phyloP scores from a whole-genome alignment of 108 stramenopile species.

The Skeletonema costatum region DNA sequence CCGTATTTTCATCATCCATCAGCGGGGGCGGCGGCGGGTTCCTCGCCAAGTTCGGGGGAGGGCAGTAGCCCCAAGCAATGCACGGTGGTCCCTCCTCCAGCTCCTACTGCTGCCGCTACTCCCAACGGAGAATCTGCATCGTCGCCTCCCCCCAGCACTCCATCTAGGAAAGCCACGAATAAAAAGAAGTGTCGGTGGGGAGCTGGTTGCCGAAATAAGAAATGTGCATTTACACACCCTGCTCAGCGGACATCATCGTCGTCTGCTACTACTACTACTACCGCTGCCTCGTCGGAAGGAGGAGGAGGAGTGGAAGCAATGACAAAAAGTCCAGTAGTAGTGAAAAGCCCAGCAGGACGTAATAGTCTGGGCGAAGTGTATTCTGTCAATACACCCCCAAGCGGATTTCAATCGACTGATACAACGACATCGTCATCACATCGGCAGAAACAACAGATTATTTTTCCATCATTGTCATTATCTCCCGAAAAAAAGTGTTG shows the following conservation, averaged over 20 bases:
- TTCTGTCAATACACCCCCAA: not conserved
- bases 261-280: not conserved
- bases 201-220: slow-evolving; percentile 17
- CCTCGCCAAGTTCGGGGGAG: not conserved
- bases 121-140: not conserved
- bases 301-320: not conserved
- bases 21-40: not conserved
- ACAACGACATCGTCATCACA: not conserved
- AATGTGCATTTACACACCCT: slow-evolving; percentile 11
- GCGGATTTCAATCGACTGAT: not conserved
- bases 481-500: not conserved
- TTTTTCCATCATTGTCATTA: not conserved
- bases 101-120: not conserved
- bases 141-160: not conserved
- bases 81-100: not conserved
- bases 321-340: not conserved
- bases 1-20: slow-evolving; percentile 14
- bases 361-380: not conserved
- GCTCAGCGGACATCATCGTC: not conserved
- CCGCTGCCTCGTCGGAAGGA: not conserved
- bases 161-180: not conserved
- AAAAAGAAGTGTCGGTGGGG: slow-evolving; percentile 24
- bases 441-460: not conserved
- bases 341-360: not conserved
- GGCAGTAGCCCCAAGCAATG: not conserved